phyloP scores from a whole-genome alignment of 176 grass and related monocot species.

The Thinopyrum elongatum region DNA sequence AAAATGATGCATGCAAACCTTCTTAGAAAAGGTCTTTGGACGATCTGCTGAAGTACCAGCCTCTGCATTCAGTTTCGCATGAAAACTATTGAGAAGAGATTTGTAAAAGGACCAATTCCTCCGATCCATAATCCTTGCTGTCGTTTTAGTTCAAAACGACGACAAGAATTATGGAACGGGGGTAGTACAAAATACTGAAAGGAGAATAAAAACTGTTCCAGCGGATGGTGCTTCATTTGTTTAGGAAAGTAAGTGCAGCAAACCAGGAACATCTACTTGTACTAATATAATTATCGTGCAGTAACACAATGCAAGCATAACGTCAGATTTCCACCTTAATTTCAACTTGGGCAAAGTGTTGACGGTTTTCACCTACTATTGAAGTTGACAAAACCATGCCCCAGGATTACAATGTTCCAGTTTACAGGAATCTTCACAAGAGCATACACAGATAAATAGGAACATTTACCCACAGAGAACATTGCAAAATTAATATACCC shows the following conservation, averaged over 20 bases:
- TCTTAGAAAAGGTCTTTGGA: constrained; percentile 52
- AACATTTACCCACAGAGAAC: background rate
- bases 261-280: background rate
- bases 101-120: background rate
- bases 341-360: background rate
- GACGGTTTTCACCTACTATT: background rate
- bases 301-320: background rate
- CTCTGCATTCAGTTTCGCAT: constrained; percentile 52
- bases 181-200: background rate
- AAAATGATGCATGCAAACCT: constrained; percentile 34
- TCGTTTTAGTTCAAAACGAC: too few species aligned
- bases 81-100: background rate
- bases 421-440: background rate
- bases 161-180: too few species aligned
- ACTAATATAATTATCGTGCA: background rate
- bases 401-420: background rate
- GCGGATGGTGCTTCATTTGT: background rate
- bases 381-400: background rate
- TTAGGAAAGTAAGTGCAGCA: background rate
- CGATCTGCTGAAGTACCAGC: constrained; percentile 66
- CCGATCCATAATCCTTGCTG: too few species aligned
- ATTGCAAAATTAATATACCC: background rate
- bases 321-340: background rate
- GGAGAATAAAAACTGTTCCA: background rate
- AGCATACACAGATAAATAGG: background rate